Evolutionary conservation across 345 rosid species (phyloP), one percentile per base, ranked within the genome.

Genomic region (Eucalyptus marginata): DNA sequence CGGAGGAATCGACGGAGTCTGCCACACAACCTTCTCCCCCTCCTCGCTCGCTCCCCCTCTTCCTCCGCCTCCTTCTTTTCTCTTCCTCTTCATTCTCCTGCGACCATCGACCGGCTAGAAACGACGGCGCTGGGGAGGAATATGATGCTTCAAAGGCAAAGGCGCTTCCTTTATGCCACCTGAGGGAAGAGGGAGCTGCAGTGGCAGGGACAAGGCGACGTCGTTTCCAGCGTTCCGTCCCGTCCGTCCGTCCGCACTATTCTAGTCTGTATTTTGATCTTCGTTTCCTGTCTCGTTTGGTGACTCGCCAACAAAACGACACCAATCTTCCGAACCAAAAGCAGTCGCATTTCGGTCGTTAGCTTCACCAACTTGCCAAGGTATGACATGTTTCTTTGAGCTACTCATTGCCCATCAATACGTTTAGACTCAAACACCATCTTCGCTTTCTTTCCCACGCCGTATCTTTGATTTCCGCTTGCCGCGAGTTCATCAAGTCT

Each of bases 1-100:
- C 18, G 98, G 95, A 3, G 97, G 94, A 86, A 95, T 93, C 2
- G 94, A 93, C 7, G 97, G 96, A 62, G 97, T 92, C 90, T 95
- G 95, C 95, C 96, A 93, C 86, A 94, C 92, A 51, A 95, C 54
- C 52, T 50, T 92, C 88, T 95, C 98, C 95, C 92, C 93, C 20
- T 88, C 88, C 56, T 44, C 76, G 27, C 79, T 86, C 44, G 49
- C 90, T 71, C 86, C 92, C 33, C 87, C 89, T 8, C 17, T 36
- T 36, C 36, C 36, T 36, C 36, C 36, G 36, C 36, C 36, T 36
- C 80, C 47, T 76, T 89, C 80, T 92, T 89, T 90, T 87, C 91
- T 92, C 90, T 92, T 92, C 90, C 85, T 87, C 89, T 68, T 29
- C 59, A 62, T 71, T 76, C 13, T 56, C 36, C 36, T 51, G 36